Evolutionary conservation across 2,329 filamentous ascomycete genomes (phyloP), one percentile per base, ranked within the genome.

Genomic region (Exophiala bonariae): DNA sequence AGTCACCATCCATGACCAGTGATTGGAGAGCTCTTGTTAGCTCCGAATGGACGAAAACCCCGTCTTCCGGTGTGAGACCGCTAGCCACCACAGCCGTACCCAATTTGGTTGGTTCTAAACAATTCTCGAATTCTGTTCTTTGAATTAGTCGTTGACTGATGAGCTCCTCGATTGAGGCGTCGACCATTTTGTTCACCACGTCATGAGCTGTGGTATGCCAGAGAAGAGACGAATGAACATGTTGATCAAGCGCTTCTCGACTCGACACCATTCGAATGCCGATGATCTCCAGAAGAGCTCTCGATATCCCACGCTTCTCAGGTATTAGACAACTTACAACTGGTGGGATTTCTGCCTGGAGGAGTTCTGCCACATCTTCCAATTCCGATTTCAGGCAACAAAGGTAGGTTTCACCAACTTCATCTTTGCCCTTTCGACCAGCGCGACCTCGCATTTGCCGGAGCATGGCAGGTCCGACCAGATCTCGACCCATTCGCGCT

Each of bases 361-460:
- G 80, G 31, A 90, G 70, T 47, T 85, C 80, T 23, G 85, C 75
- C 3, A 89, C 84, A 13, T 79, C 79, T 59, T 87, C 83, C 11
- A 90, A 66, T 56, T 90, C 87, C 8, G 73, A 66, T 58, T 82
- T 78, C 22, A 82, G 78, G 60, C 86, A 90, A 61, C 86, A 89
- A 1, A 90, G 70, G 62, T 86, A 90, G 1, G 85, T 90, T 67
- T 90, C 87, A 2, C 87, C 87, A 37, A 87, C 71, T 41, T 87
- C 84, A 45, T 88, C 85, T 60, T 89, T 90, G 39, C 87, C 87
- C 66, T 89, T 89, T 44, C 87, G 78, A 5, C 87, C 87, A 16
- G 87, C 87, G 50, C 87, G 78, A 2, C 87, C 87, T 61, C 86
- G 80, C 87, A 90, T 91, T 66, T 91, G 87, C 39, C 86, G 80